Percentiles rank a stretch among this genome's conserved stretches.
Evolutionary conservation across 2,329 filamentous ascomycete species (phyloP).

Genomic region (Thelonectria blattea): DNA sequence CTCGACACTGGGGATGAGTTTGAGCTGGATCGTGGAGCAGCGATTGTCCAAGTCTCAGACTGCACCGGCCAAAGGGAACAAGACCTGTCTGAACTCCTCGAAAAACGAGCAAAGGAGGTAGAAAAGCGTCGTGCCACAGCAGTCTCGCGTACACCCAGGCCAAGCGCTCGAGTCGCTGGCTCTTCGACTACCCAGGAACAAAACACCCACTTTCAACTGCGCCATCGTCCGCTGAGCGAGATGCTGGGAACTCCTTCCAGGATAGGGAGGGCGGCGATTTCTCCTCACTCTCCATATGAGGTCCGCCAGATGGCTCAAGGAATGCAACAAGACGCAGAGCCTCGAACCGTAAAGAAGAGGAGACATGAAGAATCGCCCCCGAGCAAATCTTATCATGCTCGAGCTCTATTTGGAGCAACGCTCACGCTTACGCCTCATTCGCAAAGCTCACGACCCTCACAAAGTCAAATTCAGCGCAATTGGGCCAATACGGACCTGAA

Average conservation of each 20-base stretch:
- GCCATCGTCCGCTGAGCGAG: conserved; percentile 52
- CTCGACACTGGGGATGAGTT: conserved; percentile 84
- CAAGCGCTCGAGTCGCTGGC: conserved; percentile 32
- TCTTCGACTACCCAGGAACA: conserved; percentile 30
- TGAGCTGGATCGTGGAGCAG: conserved; percentile 74
- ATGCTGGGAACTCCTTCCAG: conserved; percentile 41
- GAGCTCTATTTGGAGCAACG: conserved; percentile 44
- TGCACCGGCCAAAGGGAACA: conserved; percentile 75
- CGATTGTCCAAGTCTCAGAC: conserved; percentile 82
- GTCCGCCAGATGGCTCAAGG: conserved; percentile 34
- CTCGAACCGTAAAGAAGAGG: conserved; percentile 38
- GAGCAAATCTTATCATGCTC: conserved; percentile 43
- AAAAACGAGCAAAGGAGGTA: conserved; percentile 68
- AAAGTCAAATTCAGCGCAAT: conserved; percentile 29
- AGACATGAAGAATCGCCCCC: conserved; percentile 40
- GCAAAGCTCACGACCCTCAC: conserved; percentile 21
- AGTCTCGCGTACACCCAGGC: conserved; percentile 44
- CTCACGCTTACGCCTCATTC: conserved; percentile 40
- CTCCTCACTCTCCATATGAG: conserved; percentile 44
- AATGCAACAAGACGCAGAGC: conserved; percentile 23
- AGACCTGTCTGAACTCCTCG: conserved; percentile 76
- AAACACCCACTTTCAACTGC: conserved; percentile 45
- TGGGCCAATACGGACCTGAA: conserved; percentile 24
- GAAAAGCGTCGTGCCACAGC: conserved; percentile 54
- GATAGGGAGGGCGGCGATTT: conserved; percentile 43